Percentiles rank a stretch among this genome's conserved stretches.
Conservation (phyloP, 768 basidiomycete genomes). For the Melanogaster broomeanus region DNA sequence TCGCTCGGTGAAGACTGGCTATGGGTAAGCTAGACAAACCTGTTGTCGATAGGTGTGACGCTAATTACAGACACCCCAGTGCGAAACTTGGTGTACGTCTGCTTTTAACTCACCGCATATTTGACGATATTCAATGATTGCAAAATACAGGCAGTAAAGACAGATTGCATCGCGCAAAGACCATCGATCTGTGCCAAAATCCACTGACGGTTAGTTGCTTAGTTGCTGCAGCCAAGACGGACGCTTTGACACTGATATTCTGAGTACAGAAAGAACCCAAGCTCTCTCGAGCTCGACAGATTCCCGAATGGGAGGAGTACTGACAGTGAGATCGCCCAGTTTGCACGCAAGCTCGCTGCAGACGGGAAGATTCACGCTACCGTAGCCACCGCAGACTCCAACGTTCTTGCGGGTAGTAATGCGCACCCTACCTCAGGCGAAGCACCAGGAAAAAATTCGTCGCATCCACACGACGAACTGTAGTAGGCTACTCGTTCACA, state of each 20-base stretch:
- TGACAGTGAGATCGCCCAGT: slow-evolving; percentile 86
- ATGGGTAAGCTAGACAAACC: slow-evolving; percentile 64
- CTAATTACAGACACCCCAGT: slow-evolving; percentile 46
- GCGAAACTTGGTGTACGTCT: slow-evolving; percentile 95
- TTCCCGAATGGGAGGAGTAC: slow-evolving; percentile 97
- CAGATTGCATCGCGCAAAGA: slow-evolving; percentile 74
- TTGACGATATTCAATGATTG: background rate
- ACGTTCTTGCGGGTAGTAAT: slow-evolving; percentile 59
- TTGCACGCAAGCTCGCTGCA: slow-evolving; percentile 71
- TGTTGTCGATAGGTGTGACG: background rate
- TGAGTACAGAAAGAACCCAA: slow-evolving; percentile 90
- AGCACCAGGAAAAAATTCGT: background rate
- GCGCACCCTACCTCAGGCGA: slow-evolving; percentile 20
- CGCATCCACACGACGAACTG: slow-evolving; percentile 19
- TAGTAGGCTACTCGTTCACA: slow-evolving; percentile 5
- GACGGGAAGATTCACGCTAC: slow-evolving; percentile 70
- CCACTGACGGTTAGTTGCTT: slow-evolving; percentile 80
- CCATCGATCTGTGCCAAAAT: slow-evolving; percentile 96
- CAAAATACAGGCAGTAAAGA: slow-evolving; percentile 70
- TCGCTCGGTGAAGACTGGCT: slow-evolving; percentile 93
- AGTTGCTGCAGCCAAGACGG: slow-evolving; percentile 22
- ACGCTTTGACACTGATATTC: background rate
- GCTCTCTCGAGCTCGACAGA: slow-evolving; percentile 86
- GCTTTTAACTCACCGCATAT: background rate
- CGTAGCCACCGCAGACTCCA: slow-evolving; percentile 67